phyloP scores from a whole-genome alignment of 2,329 filamentous ascomycete species.

The Metarhizium humberi region DNA sequence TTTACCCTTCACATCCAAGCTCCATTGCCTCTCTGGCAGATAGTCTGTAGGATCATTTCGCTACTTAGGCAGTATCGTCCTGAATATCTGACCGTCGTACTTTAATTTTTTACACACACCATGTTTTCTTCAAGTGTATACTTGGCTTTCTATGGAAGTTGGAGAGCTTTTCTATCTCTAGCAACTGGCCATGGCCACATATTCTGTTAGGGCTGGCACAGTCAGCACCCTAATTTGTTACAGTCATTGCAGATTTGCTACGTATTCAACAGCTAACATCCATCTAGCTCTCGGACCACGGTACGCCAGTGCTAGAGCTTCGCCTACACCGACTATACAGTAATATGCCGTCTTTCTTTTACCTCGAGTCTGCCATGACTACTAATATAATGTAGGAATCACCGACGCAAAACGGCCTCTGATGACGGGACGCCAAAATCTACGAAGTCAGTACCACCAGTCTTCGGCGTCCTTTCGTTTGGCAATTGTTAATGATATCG shows the following conservation, averaged over 20 bases:
- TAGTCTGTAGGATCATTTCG: too few species aligned
- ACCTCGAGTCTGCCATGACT: neutral
- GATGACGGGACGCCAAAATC: conserved; percentile 5
- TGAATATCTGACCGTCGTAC: too few species aligned
- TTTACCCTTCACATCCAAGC: too few species aligned
- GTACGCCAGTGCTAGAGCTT: conserved; percentile 1
- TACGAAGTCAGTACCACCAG: conserved; percentile 2
- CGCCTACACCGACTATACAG: conserved; percentile 1
- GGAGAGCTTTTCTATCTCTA: too few species aligned
- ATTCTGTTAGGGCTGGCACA: too few species aligned
- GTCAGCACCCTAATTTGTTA: too few species aligned
- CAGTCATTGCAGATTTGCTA: neutral
- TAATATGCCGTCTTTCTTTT: neutral
- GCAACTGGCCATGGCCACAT: too few species aligned
- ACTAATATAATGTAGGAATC: conserved; percentile 1
- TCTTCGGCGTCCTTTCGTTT: neutral
- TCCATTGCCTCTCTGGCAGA: too few species aligned
- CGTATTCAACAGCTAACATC: neutral
- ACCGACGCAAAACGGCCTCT: conserved; percentile 5
- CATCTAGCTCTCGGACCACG: conserved; percentile 1
- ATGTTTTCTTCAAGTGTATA: too few species aligned
- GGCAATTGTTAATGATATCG: neutral
- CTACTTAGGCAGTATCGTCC: too few species aligned
- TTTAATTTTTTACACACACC: too few species aligned
- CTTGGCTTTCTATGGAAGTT: too few species aligned